A percentile compares a stretch with the other conserved stretches of the same genome.
phyloP scores from a whole-genome alignment of 2,329 filamentous ascomycete genomes.

The Cladosporium oxysporum region DNA sequence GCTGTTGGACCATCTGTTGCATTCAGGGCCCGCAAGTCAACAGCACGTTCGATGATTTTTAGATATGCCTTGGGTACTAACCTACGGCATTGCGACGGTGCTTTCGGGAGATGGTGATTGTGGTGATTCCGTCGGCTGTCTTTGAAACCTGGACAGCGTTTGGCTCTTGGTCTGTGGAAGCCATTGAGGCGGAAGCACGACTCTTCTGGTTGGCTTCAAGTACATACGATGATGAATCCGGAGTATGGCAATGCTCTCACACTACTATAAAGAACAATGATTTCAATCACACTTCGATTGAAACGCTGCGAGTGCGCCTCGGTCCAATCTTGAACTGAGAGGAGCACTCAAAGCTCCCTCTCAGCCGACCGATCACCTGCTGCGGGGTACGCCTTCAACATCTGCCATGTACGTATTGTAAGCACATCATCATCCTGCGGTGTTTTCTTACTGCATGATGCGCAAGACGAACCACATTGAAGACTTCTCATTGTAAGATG shows the following conservation, averaged over 20 bases:
- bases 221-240: not conserved
- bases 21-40: not conserved
- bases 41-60: not conserved
- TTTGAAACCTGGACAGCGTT: conserved; percentile 28
- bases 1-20: conserved; percentile 47
- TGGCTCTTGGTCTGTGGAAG: conserved; percentile 17
- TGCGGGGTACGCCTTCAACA: not conserved
- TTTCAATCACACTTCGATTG: not conserved
- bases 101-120: conserved; percentile 57
- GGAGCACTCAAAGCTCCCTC: not conserved
- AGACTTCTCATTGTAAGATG: not conserved
- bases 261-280: not conserved
- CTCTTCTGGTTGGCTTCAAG: not conserved
- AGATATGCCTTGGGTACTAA: not conserved
- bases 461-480: not conserved
- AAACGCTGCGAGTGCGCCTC: not conserved
- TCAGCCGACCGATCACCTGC: not conserved
- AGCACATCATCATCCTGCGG: not conserved
- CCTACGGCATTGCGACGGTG: conserved; percentile 54
- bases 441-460: not conserved
- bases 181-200: not conserved
- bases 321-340: not conserved
- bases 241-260: not conserved
- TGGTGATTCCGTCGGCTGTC: conserved; percentile 49
- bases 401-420: not conserved